Conservation (phyloP, 306 rosid species). For the Cicer chorassanicum region DNA sequence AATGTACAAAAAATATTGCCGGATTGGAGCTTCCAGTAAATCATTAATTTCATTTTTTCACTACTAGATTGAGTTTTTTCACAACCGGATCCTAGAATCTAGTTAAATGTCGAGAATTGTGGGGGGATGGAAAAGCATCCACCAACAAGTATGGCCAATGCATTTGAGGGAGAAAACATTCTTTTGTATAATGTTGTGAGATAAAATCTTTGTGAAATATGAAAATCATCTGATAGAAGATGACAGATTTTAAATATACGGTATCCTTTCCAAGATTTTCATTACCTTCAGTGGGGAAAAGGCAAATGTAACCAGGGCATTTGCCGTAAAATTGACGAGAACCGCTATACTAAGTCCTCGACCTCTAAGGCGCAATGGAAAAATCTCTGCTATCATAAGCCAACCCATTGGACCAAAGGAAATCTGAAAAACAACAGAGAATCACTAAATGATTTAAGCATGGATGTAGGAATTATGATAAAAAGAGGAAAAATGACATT, state of each 20-base stretch:
- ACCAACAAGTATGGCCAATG: not conserved
- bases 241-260: slow-evolving; percentile 19
- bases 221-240: slow-evolving; percentile 29
- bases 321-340: slow-evolving; percentile 85
- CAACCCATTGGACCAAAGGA: slow-evolving; percentile 99
- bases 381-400: slow-evolving; percentile 95
- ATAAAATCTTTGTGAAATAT: slow-evolving; percentile 30
- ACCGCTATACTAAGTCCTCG: slow-evolving; percentile 93
- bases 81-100: too few relatives aligned
- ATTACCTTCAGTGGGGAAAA: slow-evolving; percentile 88
- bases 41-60: too few relatives aligned
- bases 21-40: too few relatives aligned
- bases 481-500: not conserved
- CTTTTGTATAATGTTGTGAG: slow-evolving; percentile 3
- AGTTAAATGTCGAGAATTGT: too few relatives aligned
- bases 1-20: too few relatives aligned
- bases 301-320: slow-evolving; percentile 90
- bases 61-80: too few relatives aligned
- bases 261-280: slow-evolving; percentile 16
- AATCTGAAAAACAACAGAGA: slow-evolving; percentile 62
- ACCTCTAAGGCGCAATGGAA: slow-evolving; percentile 88
- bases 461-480: slow-evolving; percentile 10
- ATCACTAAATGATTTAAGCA: slow-evolving; percentile 1
- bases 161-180: not conserved
- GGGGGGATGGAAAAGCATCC: too few relatives aligned